Percentiles rank a stretch among this genome's conserved stretches.
phyloP scores from a whole-genome alignment of 352 stramenopile species.

The Phytophthora constricta region DNA sequence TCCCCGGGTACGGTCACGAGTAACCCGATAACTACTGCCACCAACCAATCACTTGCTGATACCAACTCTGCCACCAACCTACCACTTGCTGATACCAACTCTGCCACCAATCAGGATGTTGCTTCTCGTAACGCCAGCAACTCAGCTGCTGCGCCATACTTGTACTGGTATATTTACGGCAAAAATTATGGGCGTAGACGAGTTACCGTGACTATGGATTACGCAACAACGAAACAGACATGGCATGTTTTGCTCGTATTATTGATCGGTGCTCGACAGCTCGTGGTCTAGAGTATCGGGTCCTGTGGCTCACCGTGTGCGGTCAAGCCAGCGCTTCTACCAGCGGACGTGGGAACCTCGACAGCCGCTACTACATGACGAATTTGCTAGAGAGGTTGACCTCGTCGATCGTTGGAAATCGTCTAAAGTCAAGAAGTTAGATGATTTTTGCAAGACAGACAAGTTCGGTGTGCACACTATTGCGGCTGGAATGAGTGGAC shows the following conservation, averaged over 20 bases:
- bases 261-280: background rate
- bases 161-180: too few species aligned
- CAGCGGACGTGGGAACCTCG: background rate
- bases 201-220: too few species aligned
- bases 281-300: background rate
- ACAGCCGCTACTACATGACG: background rate
- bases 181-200: too few species aligned
- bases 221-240: background rate
- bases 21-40: too few species aligned
- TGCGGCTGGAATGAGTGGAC: background rate
- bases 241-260: conserved; percentile 4
- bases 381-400: background rate
- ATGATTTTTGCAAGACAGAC: background rate
- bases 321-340: background rate
- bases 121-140: too few species aligned
- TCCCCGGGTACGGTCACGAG: too few species aligned
- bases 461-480: background rate
- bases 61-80: too few species aligned
- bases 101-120: too few species aligned
- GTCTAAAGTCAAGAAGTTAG: background rate
- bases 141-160: too few species aligned
- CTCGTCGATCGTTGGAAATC: background rate
- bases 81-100: too few species aligned
- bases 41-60: too few species aligned
- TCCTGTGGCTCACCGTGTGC: conserved; percentile 4